These are phyloP conservation scores for Penicillium thymicola DNA, from an alignment of 2,329 filamentous ascomycete genomes.

Conservation along the genomic window DNA sequence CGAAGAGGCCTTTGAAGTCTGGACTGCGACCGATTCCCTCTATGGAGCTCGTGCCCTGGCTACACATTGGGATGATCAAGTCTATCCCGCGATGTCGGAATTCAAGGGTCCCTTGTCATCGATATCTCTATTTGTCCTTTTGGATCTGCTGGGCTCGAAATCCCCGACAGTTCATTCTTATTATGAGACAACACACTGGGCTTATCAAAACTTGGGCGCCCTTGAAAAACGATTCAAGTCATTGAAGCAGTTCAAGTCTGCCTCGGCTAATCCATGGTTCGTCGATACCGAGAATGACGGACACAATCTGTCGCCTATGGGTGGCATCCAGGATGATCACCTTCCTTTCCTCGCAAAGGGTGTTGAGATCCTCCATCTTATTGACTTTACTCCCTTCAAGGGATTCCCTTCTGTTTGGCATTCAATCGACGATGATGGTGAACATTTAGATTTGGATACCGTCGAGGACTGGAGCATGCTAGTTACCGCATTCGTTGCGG, in stretches of 20 bases:
- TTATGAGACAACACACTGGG: constrained; percentile 90
- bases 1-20: constrained; percentile 83
- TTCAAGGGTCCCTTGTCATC: constrained; percentile 72
- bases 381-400: constrained; percentile 59
- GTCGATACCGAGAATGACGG: constrained; percentile 58
- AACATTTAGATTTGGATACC: constrained; percentile 75
- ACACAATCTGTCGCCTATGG: constrained; percentile 45
- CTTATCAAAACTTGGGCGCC: constrained; percentile 71
- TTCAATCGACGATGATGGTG: constrained; percentile 74
- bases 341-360: constrained; percentile 83
- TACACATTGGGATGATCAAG: constrained; percentile 70
- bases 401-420: constrained; percentile 84
- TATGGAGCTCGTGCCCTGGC: constrained; percentile 86
- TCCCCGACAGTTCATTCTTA: constrained; percentile 75
- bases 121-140: constrained; percentile 85
- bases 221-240: constrained; percentile 72
- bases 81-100: constrained; percentile 68
- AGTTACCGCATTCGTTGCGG: constrained; percentile 76
- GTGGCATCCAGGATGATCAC: constrained; percentile 79
- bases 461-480: constrained; percentile 86
- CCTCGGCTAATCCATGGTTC: constrained; percentile 56
- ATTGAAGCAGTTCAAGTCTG: constrained; percentile 64
- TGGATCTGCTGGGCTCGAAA: constrained; percentile 76
- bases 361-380: constrained; percentile 85
- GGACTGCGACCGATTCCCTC: constrained; percentile 77